Percentiles rank a stretch among this genome's conserved stretches.
These are phyloP conservation scores for Linderina pennispora DNA, from an alignment of 192 early-diverging fungal genomes.

Conservation along the genomic window DNA sequence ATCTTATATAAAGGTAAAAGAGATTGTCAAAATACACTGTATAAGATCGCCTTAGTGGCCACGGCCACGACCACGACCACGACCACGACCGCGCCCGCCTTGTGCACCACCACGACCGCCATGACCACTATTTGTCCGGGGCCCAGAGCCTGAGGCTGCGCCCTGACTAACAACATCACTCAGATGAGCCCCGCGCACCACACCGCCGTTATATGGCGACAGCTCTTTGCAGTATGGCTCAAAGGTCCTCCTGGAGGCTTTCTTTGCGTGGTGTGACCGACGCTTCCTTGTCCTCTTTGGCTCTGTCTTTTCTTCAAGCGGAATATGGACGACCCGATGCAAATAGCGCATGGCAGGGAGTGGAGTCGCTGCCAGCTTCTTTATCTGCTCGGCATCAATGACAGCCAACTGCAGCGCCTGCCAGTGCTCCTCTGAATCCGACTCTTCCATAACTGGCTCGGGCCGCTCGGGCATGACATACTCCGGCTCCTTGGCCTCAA, in stretches of 20 bases:
- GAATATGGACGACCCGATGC: slow-evolving; percentile 27
- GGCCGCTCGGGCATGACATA: slow-evolving; percentile 23
- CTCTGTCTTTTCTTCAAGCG: background rate
- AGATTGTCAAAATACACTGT: background rate
- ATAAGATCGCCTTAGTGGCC: slow-evolving; percentile 1
- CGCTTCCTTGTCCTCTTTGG: no score
- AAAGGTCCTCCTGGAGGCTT: background rate
- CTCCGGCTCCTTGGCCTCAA: slow-evolving; percentile 7
- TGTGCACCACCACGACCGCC: slow-evolving; percentile 10
- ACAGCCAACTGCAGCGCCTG: slow-evolving; percentile 18
- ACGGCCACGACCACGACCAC: slow-evolving; percentile 22
- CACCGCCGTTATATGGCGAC: slow-evolving; percentile 39
- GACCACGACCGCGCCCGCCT: slow-evolving; percentile 7
- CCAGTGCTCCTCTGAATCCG: slow-evolving; percentile 44
- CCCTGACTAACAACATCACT: slow-evolving; percentile 19
- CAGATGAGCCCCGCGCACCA: slow-evolving; percentile 29
- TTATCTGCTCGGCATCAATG: slow-evolving; percentile 20
- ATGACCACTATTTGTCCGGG: no score
- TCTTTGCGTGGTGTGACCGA: no score
- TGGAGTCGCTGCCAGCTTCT: slow-evolving; percentile 13
- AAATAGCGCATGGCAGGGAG: slow-evolving; percentile 23
- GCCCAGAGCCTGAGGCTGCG: no score
- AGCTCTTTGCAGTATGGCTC: slow-evolving; percentile 11
- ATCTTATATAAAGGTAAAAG: background rate
- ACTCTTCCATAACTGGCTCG: slow-evolving; percentile 20